These are phyloP conservation scores for Aspergillus jensenii DNA, from an alignment of 2,329 filamentous ascomycete species.

Conservation along the genomic window DNA sequence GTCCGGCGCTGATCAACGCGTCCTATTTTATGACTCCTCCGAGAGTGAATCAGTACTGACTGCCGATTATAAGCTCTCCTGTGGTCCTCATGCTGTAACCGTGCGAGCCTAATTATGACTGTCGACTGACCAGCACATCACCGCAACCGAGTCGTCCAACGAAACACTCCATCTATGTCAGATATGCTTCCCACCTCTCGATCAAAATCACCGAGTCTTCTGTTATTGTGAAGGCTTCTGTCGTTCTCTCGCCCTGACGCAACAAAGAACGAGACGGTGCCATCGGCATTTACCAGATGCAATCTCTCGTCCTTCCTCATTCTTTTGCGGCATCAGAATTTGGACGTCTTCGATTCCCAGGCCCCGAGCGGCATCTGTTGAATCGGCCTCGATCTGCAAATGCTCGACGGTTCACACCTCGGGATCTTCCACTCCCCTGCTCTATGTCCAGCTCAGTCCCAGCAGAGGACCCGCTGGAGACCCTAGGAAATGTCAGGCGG, in stretches of 20 bases:
- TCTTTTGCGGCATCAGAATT: slow-evolving; percentile 38
- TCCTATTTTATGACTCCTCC: slow-evolving; percentile 40
- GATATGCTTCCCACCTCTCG: slow-evolving; percentile 31
- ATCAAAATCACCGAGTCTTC: slow-evolving; percentile 19
- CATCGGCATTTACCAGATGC: slow-evolving; percentile 32
- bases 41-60: slow-evolving; percentile 30
- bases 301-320: slow-evolving; percentile 43
- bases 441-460: slow-evolving; percentile 46
- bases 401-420: slow-evolving; percentile 39
- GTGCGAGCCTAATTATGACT: slow-evolving; percentile 24
- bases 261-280: slow-evolving; percentile 2
- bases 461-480: slow-evolving; percentile 38
- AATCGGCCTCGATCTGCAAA: slow-evolving; percentile 36
- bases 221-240: slow-evolving; percentile 23
- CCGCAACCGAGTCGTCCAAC: slow-evolving; percentile 15
- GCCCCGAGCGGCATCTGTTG: slow-evolving; percentile 35
- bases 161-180: slow-evolving; percentile 16
- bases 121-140: slow-evolving; percentile 24
- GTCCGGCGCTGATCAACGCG: slow-evolving; percentile 34
- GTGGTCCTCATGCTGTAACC: slow-evolving; percentile 21
- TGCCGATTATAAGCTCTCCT: slow-evolving; percentile 37
- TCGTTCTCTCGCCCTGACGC: not conserved
- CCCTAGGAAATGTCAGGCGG: slow-evolving; percentile 35
- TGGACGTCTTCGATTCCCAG: slow-evolving; percentile 35
- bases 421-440: slow-evolving; percentile 41